phyloP scores from a whole-genome alignment of 2,329 filamentous ascomycete genomes.

The Acephala macrosclerotiorum region DNA sequence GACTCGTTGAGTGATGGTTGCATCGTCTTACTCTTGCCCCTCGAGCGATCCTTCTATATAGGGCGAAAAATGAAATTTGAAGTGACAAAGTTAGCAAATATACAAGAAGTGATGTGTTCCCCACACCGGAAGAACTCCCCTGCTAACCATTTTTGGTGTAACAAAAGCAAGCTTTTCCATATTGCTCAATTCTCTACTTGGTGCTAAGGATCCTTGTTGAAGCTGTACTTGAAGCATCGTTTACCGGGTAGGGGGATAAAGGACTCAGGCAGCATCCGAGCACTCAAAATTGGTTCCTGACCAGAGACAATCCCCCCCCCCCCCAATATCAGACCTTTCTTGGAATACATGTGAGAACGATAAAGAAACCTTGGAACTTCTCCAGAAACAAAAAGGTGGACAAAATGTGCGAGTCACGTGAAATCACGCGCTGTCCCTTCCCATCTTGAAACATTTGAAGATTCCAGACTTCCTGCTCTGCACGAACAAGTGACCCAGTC shows the following conservation, averaged over 20 bases:
- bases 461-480: not conserved
- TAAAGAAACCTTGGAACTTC: too few species aligned
- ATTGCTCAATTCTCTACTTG: not conserved
- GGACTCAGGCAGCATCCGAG: too few species aligned
- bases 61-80: not conserved
- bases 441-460: too few species aligned
- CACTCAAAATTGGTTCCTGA: too few species aligned
- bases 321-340: too few species aligned
- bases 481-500: not conserved
- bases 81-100: not conserved
- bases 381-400: not conserved
- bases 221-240: not conserved
- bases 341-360: too few species aligned
- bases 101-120: not conserved
- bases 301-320: too few species aligned
- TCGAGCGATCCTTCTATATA: not conserved
- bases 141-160: not conserved
- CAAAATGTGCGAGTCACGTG: too few species aligned
- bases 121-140: not conserved
- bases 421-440: too few species aligned
- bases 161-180: not conserved
- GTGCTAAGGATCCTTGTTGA: not conserved
- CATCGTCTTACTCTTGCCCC: not conserved
- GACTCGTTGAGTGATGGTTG: not conserved
- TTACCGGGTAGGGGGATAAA: conserved; percentile 5